Base-by-base conservation (phyloP, 2,329 filamentous ascomycete genomes). In the Beauveria bassiana region DNA sequence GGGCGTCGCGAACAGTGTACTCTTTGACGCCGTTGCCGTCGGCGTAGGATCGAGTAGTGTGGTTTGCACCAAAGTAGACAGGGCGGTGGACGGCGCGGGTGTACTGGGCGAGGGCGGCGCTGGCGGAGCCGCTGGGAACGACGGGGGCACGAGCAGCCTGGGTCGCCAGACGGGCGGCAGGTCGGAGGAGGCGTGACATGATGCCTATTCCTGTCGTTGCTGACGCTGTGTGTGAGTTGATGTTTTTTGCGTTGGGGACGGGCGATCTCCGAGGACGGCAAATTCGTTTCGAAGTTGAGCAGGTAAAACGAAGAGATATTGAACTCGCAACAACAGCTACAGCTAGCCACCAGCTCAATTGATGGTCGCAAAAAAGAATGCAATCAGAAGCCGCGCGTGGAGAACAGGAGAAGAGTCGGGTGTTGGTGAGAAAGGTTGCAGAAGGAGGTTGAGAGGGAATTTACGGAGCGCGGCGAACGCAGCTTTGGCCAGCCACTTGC, bases 1-100 rank as follows among this genome's bases (percentile, higher is more conserved):
- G 82, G 64, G 95, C 95, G 75, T 99, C 95, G 80, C 95, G 87
- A 72, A 99, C 95, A 50, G 95, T 96, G 80, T 96, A 92, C 75
- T 97, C 91, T 83, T 97, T 97, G 71, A 81, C 79, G 66, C 88
- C 88, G 66, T 76, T 74, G 65, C 76, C 75, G 61, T 84, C 80
- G 68, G 83, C 82, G 70, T 84, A 86, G 59, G 80, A 78, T 70
- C 77, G 67, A 57, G 67, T 65, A 58, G 67, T 66, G 64, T 71
- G 63, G 64, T 75, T 67, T 59, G 74, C 72, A 63, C 73, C 73
- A 64, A 74, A 75, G 68, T 73, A 70, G 72, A 72, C 70, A 63
- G 73, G 72, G 60, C 70, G 69, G 55, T 74, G 69, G 67, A 75
- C 66, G 65, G 75, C 69, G 65, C 76, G 71, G 56, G 74, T 66